Evolutionary conservation across 2,329 filamentous ascomycete genomes (phyloP).

Genomic region (Neopestalotiopsis clavispora): DNA sequence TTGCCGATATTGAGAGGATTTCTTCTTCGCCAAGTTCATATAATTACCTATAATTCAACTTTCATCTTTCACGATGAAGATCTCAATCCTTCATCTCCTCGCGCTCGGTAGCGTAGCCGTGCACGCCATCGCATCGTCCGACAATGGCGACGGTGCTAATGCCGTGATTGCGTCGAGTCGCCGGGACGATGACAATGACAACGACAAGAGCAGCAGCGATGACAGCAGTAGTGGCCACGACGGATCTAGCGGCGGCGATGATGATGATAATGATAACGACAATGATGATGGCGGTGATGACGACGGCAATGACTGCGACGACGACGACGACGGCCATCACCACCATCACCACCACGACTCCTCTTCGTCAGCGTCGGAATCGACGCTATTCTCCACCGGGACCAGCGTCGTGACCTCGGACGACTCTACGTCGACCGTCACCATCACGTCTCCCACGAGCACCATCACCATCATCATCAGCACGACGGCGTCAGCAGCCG

Average conservation of each 20-base stretch:
- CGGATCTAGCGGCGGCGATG: neutral
- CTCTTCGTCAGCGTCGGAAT: neutral
- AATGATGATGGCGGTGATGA: neutral
- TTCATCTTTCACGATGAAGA: neutral
- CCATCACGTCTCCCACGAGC: neutral
- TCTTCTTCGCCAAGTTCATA: no score
- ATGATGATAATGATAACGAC: neutral
- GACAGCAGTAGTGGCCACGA: neutral
- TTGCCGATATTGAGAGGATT: neutral
- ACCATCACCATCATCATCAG: conserved; percentile 1
- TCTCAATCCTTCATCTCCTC: neutral
- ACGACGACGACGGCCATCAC: neutral
- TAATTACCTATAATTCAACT: no score
- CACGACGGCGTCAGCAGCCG: neutral
- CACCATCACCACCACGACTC: neutral
- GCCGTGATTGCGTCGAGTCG: neutral
- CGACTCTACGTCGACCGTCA: neutral
- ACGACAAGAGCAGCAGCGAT: neutral
- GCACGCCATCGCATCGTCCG: neutral
- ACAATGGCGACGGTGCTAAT: neutral
- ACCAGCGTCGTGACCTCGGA: neutral
- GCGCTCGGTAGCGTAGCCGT: neutral
- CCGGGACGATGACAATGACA: neutral
- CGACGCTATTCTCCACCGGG: neutral
- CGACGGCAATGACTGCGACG: neutral